Evolutionary conservation across 2,329 filamentous ascomycete species (phyloP), one percentile per base, ranked within the genome.

Genomic region (Aureobasidium sp.): DNA sequence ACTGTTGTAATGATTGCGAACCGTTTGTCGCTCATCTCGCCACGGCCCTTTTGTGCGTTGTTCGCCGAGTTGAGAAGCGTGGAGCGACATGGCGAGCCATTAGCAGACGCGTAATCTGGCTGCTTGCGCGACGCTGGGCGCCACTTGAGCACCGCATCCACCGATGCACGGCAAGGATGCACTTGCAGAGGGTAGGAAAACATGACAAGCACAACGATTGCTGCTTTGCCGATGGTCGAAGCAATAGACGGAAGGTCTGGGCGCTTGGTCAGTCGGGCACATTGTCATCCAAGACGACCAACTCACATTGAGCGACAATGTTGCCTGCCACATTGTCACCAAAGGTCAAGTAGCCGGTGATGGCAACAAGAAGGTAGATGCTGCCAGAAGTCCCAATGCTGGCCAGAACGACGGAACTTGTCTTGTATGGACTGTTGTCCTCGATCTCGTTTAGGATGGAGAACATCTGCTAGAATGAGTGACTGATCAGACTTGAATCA

Each of bases 151-250:
- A 96, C 88, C 0, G 93, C 91, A 63, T 97, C 90, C 24, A 97
- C 76, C 14, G 88, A 95, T n/a, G 93, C 93, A 56, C 93, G 84
- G 71, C 93, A 97, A 0, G 93, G 93, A 66, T 98, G 93, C 32
- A 95, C 86, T 69, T 98, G 93, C 1, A 98, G 79, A 1, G 93
- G 93, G 57, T 97, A 91, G 14, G 90, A 95, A 68, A 98, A 97
- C 69, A 94, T 90, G 61, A 98, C 93, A 1, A 98, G 81, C 55
- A 97, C 79, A 32, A 98, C 93, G 59, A 98, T 98, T 41, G 93
- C 93, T 2, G 90, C 88, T 60, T 94, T 91, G 51, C 88, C 93
- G 61, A 98, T 90, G 1, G 91, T 97, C 1, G 90, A 91, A 14
- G 86, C 84, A 38, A 88, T 78, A 1, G 86, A 88, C 2, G 87